Evolutionary conservation across 768 basidiomycete species (phyloP).

Genomic region (Russula dissimulans): DNA sequence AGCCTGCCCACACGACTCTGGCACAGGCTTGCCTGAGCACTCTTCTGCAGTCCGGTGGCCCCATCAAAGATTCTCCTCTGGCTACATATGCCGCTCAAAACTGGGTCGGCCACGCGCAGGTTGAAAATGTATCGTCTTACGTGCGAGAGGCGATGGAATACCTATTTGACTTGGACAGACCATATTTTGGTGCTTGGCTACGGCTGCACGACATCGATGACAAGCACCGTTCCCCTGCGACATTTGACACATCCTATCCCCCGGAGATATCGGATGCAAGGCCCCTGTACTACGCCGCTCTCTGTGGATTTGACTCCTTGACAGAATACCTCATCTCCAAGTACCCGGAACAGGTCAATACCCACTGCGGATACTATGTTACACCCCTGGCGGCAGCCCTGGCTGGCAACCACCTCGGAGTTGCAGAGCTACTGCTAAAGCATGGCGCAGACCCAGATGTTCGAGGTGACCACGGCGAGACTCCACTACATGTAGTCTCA

Average conservation of each 20-base stretch:
- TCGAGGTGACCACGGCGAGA: no score
- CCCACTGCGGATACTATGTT: background rate
- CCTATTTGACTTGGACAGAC: background rate
- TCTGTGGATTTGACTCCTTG: background rate
- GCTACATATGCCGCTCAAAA: background rate
- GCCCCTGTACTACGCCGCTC: background rate
- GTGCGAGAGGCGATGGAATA: background rate
- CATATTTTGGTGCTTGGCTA: background rate
- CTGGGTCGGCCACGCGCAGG: background rate
- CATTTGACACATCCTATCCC: no score
- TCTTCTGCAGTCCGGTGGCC: no score
- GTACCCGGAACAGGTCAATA: background rate
- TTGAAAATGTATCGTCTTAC: no score
- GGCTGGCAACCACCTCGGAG: no score
- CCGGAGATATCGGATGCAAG: background rate
- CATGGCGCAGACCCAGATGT: no score
- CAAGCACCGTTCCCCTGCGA: no score
- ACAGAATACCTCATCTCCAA: background rate
- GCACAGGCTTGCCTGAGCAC: no score
- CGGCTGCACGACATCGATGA: background rate
- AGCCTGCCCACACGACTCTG: no score
- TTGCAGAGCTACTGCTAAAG: no score
- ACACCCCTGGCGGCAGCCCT: background rate
- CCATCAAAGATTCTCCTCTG: no score
- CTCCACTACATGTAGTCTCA: no score